Percentiles rank a stretch among this genome's conserved stretches.
Conservation (phyloP, 345 rosid genomes). For the Ailanthus altissimus region DNA sequence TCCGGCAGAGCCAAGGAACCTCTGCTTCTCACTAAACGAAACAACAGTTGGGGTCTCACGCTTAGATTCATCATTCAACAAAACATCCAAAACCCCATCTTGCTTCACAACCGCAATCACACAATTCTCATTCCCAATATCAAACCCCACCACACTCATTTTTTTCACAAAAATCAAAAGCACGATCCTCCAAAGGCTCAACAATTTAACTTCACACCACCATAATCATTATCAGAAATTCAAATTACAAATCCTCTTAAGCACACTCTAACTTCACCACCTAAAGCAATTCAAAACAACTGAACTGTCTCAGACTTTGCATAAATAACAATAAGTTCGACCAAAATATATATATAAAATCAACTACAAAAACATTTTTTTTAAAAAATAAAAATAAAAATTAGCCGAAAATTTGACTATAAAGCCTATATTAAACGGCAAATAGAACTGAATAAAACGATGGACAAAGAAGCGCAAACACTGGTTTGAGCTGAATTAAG, state of each 20-base stretch:
- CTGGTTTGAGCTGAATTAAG: not conserved
- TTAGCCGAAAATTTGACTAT: not conserved
- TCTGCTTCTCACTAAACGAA: conserved; percentile 81
- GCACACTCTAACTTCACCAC: not conserved
- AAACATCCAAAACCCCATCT: conserved; percentile 62
- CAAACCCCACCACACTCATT: conserved; percentile 80
- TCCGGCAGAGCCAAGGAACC: conserved; percentile 79
- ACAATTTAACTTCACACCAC: not conserved
- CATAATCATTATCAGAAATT: not conserved
- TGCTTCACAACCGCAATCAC: conserved; percentile 71
- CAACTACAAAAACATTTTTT: too few species aligned
- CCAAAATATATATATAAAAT: too few species aligned
- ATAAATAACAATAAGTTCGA: not conserved
- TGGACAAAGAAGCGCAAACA: not conserved
- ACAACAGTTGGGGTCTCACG: conserved; percentile 70
- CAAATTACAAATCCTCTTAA: not conserved
- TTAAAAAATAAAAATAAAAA: too few species aligned
- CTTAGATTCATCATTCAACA: conserved; percentile 77
- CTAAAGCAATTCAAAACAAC: not conserved
- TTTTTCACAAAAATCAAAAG: conserved; percentile 6
- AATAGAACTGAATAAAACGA: not conserved
- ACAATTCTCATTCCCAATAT: conserved; percentile 81
- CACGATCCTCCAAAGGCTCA: not conserved
- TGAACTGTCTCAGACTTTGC: not conserved
- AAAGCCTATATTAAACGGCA: not conserved